Conservation (phyloP, 2,329 filamentous ascomycete genomes). For the Lecanicillium sp. region DNA sequence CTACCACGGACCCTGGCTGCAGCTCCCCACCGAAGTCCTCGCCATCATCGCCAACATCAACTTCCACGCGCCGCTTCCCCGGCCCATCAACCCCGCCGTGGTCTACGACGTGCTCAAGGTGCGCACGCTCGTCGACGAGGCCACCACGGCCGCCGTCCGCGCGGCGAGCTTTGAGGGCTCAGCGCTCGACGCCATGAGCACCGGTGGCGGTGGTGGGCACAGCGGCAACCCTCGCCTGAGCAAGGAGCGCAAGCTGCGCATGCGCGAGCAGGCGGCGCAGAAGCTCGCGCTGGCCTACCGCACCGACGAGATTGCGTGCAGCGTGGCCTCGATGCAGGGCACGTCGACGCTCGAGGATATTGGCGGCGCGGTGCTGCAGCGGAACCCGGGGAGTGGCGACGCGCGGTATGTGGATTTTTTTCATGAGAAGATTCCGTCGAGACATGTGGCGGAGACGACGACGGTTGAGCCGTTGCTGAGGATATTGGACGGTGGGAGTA, state of each 20-base stretch:
- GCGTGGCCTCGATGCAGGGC: constrained; percentile 76
- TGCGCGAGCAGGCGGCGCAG: constrained; percentile 73
- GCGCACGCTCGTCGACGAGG: constrained; percentile 70
- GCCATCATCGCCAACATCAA: constrained; percentile 73
- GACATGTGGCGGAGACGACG: constrained; percentile 65
- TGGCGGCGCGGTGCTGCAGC: constrained; percentile 62
- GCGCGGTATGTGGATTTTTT: constrained; percentile 90
- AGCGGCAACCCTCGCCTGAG: constrained; percentile 55
- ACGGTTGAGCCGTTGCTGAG: constrained; percentile 59
- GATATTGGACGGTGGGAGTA: constrained; percentile 55
- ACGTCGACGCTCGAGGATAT: constrained; percentile 72
- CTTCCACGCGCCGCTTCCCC: constrained; percentile 67
- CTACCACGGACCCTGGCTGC: constrained; percentile 77
- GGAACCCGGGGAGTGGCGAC: constrained; percentile 59
- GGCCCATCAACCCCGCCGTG: constrained; percentile 69
- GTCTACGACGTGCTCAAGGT: constrained; percentile 84
- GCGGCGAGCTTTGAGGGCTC: constrained; percentile 63
- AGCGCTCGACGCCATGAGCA: constrained; percentile 55
- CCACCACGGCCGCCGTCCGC: constrained; percentile 68
- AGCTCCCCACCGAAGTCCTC: constrained; percentile 70
- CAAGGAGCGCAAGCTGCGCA: constrained; percentile 67
- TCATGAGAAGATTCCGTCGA: constrained; percentile 78
- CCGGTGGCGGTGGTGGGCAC: constrained; percentile 45
- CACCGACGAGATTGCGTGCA: constrained; percentile 75
- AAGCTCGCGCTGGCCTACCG: constrained; percentile 72